Conservation (phyloP, 306 rosid species). For the Leucaena leucocephala region DNA sequence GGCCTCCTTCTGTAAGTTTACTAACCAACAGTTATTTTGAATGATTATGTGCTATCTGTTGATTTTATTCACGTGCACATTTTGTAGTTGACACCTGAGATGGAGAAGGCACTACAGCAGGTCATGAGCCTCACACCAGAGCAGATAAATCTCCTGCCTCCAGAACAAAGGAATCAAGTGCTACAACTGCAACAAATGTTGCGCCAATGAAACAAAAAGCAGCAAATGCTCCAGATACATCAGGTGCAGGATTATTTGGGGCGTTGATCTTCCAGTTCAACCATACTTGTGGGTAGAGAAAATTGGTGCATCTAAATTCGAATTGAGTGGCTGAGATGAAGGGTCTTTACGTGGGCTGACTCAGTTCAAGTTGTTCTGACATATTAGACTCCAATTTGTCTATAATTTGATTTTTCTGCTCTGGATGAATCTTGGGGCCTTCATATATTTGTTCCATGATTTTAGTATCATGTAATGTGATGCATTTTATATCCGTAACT, state of each 20-base stretch:
- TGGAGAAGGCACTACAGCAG: constrained; percentile 94
- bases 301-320: constrained; percentile 12
- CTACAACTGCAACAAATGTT: constrained; percentile 86
- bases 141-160: constrained; percentile 75
- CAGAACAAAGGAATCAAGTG: constrained; percentile 95
- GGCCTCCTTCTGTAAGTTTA: constrained; percentile 53
- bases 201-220: constrained; percentile 61
- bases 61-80: constrained; percentile 23
- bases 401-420: not conserved
- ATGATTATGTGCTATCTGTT: constrained; percentile 14
- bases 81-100: constrained; percentile 81
- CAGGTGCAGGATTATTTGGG: not conserved
- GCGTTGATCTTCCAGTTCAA: constrained; percentile 27
- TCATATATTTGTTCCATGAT: not conserved
- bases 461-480: not conserved
- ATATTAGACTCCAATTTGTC: constrained; percentile 19
- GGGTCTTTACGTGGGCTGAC: constrained; percentile 20
- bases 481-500: not conserved
- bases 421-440: not conserved
- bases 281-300: constrained; percentile 16
- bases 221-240: not conserved
- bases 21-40: constrained; percentile 13
- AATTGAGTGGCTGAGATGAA: constrained; percentile 22
- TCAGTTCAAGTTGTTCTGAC: constrained; percentile 31
- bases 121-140: constrained; percentile 93